A percentile compares a stretch with the other conserved stretches of the same genome.
phyloP scores from a whole-genome alignment of 2,329 filamentous ascomycete species.

The Magnaporthiopsis poae region DNA sequence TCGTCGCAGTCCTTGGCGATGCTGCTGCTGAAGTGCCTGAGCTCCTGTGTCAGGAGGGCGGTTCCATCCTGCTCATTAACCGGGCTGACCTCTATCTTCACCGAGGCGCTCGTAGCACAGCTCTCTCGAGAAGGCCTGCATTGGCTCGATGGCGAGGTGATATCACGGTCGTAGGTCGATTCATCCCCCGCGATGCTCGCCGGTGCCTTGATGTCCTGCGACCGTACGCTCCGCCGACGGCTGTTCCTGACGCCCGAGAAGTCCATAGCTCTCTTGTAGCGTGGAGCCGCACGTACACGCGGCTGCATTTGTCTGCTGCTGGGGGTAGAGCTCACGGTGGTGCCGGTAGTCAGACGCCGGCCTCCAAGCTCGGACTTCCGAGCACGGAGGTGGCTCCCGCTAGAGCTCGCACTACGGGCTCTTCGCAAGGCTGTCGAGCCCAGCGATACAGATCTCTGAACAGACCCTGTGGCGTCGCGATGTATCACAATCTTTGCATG shows the following conservation, averaged over 20 bases:
- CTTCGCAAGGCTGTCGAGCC: background rate
- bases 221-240: conserved; percentile 16
- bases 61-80: conserved; percentile 5
- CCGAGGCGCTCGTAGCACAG: conserved; percentile 6
- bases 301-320: conserved; percentile 34
- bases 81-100: background rate
- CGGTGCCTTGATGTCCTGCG: conserved; percentile 7
- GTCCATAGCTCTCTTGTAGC: conserved; percentile 44
- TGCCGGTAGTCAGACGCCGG: conserved; percentile 24
- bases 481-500: conserved; percentile 63
- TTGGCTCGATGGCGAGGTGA: conserved; percentile 15
- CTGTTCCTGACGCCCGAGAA: conserved; percentile 40
- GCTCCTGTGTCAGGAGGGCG: conserved; percentile 55
- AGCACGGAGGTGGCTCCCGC: conserved; percentile 15
- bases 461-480: conserved; percentile 30
- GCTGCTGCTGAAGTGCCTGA: conserved; percentile 72
- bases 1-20: conserved; percentile 86
- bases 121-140: conserved; percentile 9
- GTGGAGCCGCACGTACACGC: conserved; percentile 32
- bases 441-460: background rate
- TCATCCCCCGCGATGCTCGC: conserved; percentile 21
- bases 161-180: conserved; percentile 17
- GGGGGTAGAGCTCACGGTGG: conserved; percentile 40
- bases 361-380: conserved; percentile 21
- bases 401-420: conserved; percentile 2